phyloP scores from a whole-genome alignment of 257 asterid genomes.

The Gardenia jasminoides region DNA sequence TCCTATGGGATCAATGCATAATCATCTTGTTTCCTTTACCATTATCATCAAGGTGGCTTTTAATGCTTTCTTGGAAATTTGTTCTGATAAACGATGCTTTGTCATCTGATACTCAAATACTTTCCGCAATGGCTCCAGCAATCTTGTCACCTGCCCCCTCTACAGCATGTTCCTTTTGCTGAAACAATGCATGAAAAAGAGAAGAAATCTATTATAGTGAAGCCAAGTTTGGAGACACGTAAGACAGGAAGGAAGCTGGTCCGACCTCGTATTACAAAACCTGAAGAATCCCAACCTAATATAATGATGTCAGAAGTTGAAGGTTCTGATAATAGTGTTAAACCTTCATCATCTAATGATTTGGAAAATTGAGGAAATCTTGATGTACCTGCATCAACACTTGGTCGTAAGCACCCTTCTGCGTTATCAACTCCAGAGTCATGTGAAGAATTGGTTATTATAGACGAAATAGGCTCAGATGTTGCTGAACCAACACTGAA shows the following conservation, averaged over 20 bases:
- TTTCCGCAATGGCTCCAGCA: conserved; percentile 27
- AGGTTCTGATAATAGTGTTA: conserved; percentile 38
- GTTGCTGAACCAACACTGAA: conserved; percentile 47
- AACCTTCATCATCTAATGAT: conserved; percentile 30
- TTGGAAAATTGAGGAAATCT: conserved; percentile 48
- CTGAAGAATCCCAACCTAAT: conserved; percentile 74
- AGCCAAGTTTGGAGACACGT: conserved; percentile 42
- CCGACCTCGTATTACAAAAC: conserved; percentile 78
- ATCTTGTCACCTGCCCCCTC: conserved; percentile 27
- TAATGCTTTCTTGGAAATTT: neutral
- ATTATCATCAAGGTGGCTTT: neutral
- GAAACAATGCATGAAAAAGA: conserved; percentile 56
- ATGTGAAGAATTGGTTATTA: conserved; percentile 44
- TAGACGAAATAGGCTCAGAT: conserved; percentile 58
- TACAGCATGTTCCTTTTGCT: conserved; percentile 29
- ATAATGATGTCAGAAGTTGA: conserved; percentile 74
- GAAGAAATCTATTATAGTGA: conserved; percentile 34
- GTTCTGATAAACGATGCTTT: neutral
- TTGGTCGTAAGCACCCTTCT: conserved; percentile 64
- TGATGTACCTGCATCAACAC: conserved; percentile 23
- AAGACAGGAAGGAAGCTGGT: conserved; percentile 74
- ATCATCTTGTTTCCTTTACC: neutral
- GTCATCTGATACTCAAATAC: conserved; percentile 32
- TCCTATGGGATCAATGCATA: neutral
- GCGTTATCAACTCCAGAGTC: conserved; percentile 40